These are phyloP conservation scores for Taxillus chinensis DNA, from an alignment of 164 flowering plant genomes.

Conservation along the genomic window DNA sequence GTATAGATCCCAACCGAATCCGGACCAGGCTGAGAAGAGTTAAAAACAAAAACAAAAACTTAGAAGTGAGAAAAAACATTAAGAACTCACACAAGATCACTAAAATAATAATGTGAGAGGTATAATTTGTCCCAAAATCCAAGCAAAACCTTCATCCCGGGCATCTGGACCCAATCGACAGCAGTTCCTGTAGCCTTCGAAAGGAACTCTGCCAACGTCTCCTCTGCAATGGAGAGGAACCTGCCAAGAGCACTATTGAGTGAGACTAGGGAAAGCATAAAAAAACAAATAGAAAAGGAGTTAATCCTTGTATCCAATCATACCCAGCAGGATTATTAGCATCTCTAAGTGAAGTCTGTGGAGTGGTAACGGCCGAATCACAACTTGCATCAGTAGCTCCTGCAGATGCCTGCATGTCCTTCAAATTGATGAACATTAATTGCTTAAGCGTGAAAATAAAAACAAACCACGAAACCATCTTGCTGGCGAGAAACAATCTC, in stretches of 20 bases:
- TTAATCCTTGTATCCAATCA: neutral
- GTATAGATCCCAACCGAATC: slow-evolving; percentile 84
- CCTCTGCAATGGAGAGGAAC: slow-evolving; percentile 72
- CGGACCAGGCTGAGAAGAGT: slow-evolving; percentile 64
- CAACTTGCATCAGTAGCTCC: slow-evolving; percentile 57
- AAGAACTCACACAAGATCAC: too few relatives aligned
- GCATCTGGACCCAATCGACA: slow-evolving; percentile 92
- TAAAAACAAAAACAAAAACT: slow-evolving; percentile 5
- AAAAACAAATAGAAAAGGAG: neutral
- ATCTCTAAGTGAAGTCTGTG: slow-evolving; percentile 62
- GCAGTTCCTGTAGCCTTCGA: slow-evolving; percentile 92
- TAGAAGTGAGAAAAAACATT: neutral
- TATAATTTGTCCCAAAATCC: neutral
- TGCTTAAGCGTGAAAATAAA: neutral
- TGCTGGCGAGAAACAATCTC: too few relatives aligned
- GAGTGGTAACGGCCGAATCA: slow-evolving; percentile 65
- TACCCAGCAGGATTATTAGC: slow-evolving; percentile 80
- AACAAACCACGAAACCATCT: too few relatives aligned
- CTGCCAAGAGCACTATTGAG: slow-evolving; percentile 23
- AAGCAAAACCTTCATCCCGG: slow-evolving; percentile 72
- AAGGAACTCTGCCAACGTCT: slow-evolving; percentile 84
- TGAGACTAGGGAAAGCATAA: neutral
- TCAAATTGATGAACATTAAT: neutral
- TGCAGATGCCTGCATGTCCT: slow-evolving; percentile 27
- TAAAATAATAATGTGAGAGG: too few relatives aligned